phyloP scores from a whole-genome alignment of 176 grass and related monocot species.

The Neostapfia colusana region DNA sequence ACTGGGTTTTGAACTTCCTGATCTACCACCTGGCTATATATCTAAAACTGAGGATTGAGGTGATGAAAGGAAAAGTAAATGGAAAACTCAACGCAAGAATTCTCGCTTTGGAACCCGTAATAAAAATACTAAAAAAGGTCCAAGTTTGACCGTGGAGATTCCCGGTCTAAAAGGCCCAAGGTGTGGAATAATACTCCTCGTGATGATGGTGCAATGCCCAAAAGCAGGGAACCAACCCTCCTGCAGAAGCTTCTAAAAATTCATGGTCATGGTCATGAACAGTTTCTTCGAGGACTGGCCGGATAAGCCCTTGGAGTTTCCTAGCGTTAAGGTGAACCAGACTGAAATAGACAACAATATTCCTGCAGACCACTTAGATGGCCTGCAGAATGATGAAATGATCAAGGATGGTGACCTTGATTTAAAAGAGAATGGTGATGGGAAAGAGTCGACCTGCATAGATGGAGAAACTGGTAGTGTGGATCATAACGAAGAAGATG shows the following conservation, averaged over 20 bases:
- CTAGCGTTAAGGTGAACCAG: constrained; percentile 57
- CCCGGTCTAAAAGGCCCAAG: constrained; percentile 48
- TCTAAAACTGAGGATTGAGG: constrained; percentile 49
- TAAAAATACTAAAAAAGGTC: constrained; percentile 57
- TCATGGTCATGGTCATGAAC: constrained; percentile 79
- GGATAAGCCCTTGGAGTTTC: constrained; percentile 65
- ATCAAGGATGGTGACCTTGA: constrained; percentile 2
- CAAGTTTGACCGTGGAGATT: constrained; percentile 36
- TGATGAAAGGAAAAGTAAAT: constrained; percentile 34
- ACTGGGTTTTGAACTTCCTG: constrained; percentile 82
- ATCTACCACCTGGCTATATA: constrained; percentile 73
- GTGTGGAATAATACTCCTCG: constrained; percentile 17
- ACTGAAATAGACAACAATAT: constrained; percentile 37
- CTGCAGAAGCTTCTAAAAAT: constrained; percentile 84
- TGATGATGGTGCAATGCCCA: constrained; percentile 5
- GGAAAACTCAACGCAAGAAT: constrained; percentile 30
- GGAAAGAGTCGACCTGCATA: constrained; percentile 1
- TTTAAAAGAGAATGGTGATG: constrained; percentile 35
- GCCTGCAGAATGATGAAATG: constrained; percentile 22
- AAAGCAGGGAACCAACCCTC: constrained; percentile 68
- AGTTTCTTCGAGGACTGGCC: constrained; percentile 69
- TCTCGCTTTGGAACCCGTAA: constrained; percentile 44
- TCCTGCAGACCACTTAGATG: constrained; percentile 31
- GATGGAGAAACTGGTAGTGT: constrained; percentile 33
- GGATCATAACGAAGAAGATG: constrained; percentile 17